A percentile compares a stretch with the other conserved stretches of the same genome.
Evolutionary conservation across 345 rosid genomes (phyloP).

Genomic region (Gossypium stocksii): DNA sequence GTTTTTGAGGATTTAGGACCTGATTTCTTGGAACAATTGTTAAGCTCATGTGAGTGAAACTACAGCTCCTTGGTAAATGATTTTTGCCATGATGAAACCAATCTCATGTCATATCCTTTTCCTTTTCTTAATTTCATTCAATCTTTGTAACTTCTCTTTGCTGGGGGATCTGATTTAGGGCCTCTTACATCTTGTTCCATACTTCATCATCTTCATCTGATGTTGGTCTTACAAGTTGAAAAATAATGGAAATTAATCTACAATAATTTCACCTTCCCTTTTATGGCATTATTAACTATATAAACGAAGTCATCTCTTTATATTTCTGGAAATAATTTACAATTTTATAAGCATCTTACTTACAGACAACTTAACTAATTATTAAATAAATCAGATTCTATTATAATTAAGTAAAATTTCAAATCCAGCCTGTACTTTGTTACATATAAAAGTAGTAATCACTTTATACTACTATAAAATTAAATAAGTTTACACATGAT

Average conservation of each 20-base stretch:
- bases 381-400: too few species aligned
- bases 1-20: conserved; percentile 70
- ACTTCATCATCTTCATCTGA: background rate
- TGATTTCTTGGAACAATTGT: conserved; percentile 60
- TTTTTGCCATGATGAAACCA: too few species aligned
- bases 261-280: background rate
- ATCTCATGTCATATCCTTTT: background rate
- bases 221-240: conserved; percentile 11
- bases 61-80: background rate
- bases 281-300: background rate
- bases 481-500: too few species aligned
- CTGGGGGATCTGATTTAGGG: background rate
- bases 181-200: background rate
- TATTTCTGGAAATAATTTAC: too few species aligned
- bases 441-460: too few species aligned
- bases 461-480: too few species aligned
- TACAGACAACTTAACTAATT: background rate
- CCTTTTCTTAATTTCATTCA: background rate
- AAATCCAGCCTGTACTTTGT: too few species aligned
- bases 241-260: background rate
- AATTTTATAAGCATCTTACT: too few species aligned
- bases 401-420: too few species aligned
- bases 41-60: conserved; percentile 44
- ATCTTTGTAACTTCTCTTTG: background rate
- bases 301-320: too few species aligned